Base-by-base conservation (phyloP, 2,329 filamentous ascomycete genomes). In the Neonectria coccinea region DNA sequence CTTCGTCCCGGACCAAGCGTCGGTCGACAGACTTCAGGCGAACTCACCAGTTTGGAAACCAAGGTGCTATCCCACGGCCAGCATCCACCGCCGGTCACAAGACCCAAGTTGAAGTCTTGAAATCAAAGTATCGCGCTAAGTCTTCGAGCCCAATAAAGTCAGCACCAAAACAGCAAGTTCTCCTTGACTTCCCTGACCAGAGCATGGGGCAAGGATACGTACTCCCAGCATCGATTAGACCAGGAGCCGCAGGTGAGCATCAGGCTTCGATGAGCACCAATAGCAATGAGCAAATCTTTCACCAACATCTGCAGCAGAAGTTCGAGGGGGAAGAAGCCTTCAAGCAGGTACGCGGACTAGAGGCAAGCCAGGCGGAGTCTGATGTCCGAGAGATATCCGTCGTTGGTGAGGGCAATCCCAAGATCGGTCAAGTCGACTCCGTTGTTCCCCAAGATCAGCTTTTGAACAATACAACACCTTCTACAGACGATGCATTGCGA, bases 251-350 rank as follows among this genome's bases (percentile, higher is more conserved):
- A 18, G 27, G 29, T 8, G 48, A 33, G n/a, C 11, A 33, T 10
- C 33, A 33, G 18, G 48, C 11, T 18, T 12, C 29, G 18, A 51
- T 14, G 22, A n/a, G 27, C 18, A 14, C 48, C 29, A 20, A 33
- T 14, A 11, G 5, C 33, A 54, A 42, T 27, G 51, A 41, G n/a
- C 51, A 29, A 18, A 7, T 41, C 5, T 54, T 54, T 18, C 20
- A 16, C 14, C 20, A 41, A 41, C 51, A 41, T 14, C 5, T 54
- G 6, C 31, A n/a, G 27, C 33, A 54, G 14, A 18, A 41, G 6
- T 27, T 27, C 25, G 51, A n/a, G 10, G 16, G 51, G 2, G 51
- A 54, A 18, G 51, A 54, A 41, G 33, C 12, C 20, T 54, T 54
- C 51, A 42, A 42, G 20, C 16, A 25, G 22, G 27, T 33, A 22